Evolutionary conservation across 345 rosid genomes (phyloP).

Genomic region (Turnera subulata): DNA sequence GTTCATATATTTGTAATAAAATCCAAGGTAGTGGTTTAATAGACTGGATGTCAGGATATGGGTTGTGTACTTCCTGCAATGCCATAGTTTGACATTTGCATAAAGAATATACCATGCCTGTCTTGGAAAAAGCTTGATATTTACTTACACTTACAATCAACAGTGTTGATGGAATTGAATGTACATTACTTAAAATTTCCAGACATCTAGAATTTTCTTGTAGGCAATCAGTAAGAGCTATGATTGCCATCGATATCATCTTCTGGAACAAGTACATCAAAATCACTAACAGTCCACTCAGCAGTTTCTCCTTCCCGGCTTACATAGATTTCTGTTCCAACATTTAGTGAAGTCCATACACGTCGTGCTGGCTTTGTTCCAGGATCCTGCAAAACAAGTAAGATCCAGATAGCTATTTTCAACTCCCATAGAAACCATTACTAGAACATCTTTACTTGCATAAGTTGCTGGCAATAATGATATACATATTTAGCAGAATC

Average conservation of each 20-base stretch:
- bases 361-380: constrained; percentile 26
- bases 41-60: background rate
- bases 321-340: constrained; percentile 26
- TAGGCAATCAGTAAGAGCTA: background rate
- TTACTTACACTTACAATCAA: background rate
- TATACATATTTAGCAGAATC: background rate
- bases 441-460: background rate
- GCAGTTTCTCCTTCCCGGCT: constrained; percentile 19
- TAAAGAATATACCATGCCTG: background rate
- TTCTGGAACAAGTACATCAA: constrained; percentile 25
- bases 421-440: background rate
- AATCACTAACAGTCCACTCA: constrained; percentile 27
- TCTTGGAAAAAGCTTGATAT: background rate
- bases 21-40: background rate
- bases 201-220: background rate
- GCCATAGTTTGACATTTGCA: too few species aligned
- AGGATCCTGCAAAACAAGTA: constrained; percentile 22
- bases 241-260: background rate
- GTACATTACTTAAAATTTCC: background rate
- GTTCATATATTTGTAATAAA: too few species aligned
- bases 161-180: background rate
- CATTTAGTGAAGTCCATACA: constrained; percentile 21
- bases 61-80: too few species aligned
- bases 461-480: background rate
- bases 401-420: background rate